Conservation (phyloP, 1,284 basidiomycete genomes). For the Cryptococcus hybrid region DNA sequence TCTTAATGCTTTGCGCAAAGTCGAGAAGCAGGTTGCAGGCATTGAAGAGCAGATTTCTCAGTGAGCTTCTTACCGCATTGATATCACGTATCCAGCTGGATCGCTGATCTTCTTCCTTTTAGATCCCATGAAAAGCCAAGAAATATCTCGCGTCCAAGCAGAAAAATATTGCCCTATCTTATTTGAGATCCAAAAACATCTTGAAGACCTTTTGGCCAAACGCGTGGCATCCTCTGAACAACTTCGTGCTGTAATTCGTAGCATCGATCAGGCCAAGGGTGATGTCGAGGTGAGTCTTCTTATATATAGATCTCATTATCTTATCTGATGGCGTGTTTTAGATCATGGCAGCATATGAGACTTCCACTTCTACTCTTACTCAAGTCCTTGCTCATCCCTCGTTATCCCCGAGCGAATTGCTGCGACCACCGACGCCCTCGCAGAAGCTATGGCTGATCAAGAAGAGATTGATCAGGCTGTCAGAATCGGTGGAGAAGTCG, state of each 20-base stretch:
- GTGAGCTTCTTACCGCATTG: conserved; percentile 46
- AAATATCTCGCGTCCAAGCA: conserved; percentile 65
- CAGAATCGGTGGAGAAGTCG: conserved; percentile 61
- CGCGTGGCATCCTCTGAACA: conserved; percentile 71
- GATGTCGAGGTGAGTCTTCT: conserved; percentile 69
- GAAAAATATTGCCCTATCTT: conserved; percentile 68
- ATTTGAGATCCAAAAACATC: conserved; percentile 75
- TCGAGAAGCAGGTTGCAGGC: conserved; percentile 46
- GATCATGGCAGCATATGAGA: conserved; percentile 83
- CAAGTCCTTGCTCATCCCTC: conserved; percentile 74
- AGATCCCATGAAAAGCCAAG: conserved; percentile 66
- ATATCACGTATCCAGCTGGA: background rate
- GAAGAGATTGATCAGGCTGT: conserved; percentile 79
- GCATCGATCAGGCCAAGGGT: conserved; percentile 81
- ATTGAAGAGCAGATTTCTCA: conserved; percentile 63
- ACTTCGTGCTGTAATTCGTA: conserved; percentile 70
- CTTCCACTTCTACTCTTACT: conserved; percentile 72
- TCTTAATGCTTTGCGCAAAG: conserved; percentile 29
- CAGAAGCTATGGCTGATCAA: conserved; percentile 75
- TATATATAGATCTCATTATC: background rate
- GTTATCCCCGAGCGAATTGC: conserved; percentile 75
- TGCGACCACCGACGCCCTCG: conserved; percentile 79
- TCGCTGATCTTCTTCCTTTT: background rate
- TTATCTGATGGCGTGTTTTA: conserved; percentile 37
- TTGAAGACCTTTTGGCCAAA: conserved; percentile 73